Evolutionary conservation across 2,329 filamentous ascomycete genomes (phyloP), one percentile per base, ranked within the genome.

Genomic region (Penicillium nordicum): DNA sequence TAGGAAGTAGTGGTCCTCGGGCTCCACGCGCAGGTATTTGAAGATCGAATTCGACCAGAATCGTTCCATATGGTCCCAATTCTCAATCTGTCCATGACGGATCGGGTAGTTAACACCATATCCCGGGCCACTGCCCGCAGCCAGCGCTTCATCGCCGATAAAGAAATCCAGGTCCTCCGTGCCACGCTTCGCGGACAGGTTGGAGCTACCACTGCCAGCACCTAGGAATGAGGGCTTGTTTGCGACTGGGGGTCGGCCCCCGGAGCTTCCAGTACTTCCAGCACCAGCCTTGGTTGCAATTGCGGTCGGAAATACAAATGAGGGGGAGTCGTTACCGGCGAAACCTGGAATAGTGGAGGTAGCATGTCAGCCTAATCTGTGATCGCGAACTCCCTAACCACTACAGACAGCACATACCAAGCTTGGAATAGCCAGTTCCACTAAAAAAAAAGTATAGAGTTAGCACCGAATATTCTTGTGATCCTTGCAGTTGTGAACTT

Each of bases 21-120:
- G 94, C 78, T 99, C 94, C 65, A 99, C 94, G 68, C 94, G 87
- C 51, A 99, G 84, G 73, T 99, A 99, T 76, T 99, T 99, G 85
- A 99, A 99, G 79, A 99, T 99, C 62, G 94, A 99, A 80, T 97
- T 97, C 65, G 95, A 97, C 94, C 94, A 99, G 80, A 97, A 99
- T 62, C 94, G 88, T 77, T 99, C 94, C 94, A 99, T 99, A 70
- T 97, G 90, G 78, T 99, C 94, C 94, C 94, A 99, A 74, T 99
- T 97, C 80, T 99, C 94, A 76, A 99, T 90, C 80, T 99, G 94
- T 47, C 94, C 94, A 72, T 99, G 94, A 63, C 94, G 87, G 69
- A 99, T 97, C 56, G 94, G 94, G 76, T 97, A 99, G 78, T 97
- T 91, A 74, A 99, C 82, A 56, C 92, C 93, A 78, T 99, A 99